Conservation (phyloP, 2,329 filamentous ascomycete genomes). For the Exophiala sp. region DNA sequence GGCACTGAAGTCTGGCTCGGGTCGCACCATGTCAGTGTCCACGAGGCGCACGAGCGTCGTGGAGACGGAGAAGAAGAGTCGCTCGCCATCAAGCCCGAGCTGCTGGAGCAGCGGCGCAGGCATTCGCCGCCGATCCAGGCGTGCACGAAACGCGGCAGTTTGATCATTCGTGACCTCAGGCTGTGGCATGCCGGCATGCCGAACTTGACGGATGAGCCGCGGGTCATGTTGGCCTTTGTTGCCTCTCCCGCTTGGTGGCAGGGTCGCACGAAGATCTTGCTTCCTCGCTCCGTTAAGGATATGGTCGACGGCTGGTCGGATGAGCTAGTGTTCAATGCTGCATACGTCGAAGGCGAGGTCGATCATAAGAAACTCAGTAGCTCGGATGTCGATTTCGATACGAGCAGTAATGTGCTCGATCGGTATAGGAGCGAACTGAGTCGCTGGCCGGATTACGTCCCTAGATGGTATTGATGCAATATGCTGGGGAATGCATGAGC, state of each 20-base stretch:
- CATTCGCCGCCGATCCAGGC: constrained; percentile 38
- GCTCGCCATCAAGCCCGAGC: constrained; percentile 32
- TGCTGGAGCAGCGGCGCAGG: constrained; percentile 33
- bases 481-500: too few species aligned
- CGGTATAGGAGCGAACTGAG: constrained; percentile 19
- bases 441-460: constrained; percentile 23
- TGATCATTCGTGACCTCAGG: constrained; percentile 55
- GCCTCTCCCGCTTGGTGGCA: constrained; percentile 26
- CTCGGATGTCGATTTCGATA: constrained; percentile 25
- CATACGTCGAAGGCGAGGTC: constrained; percentile 26
- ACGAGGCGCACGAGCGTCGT: constrained; percentile 28
- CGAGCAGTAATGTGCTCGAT: constrained; percentile 13
- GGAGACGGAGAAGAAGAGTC: constrained; percentile 23
- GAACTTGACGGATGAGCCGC: constrained; percentile 46
- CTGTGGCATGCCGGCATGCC: constrained; percentile 62
- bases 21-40: constrained; percentile 40
- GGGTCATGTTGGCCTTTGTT: constrained; percentile 52
- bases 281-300: constrained; percentile 24
- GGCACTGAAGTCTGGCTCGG: constrained; percentile 49
- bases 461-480: constrained; percentile 23
- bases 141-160: constrained; percentile 44
- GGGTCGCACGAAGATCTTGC: constrained; percentile 20
- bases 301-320: constrained; percentile 24
- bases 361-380: constrained; percentile 26
- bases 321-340: constrained; percentile 22